Conservation (phyloP, 345 rosid genomes). For the Corchorus olitorius region DNA sequence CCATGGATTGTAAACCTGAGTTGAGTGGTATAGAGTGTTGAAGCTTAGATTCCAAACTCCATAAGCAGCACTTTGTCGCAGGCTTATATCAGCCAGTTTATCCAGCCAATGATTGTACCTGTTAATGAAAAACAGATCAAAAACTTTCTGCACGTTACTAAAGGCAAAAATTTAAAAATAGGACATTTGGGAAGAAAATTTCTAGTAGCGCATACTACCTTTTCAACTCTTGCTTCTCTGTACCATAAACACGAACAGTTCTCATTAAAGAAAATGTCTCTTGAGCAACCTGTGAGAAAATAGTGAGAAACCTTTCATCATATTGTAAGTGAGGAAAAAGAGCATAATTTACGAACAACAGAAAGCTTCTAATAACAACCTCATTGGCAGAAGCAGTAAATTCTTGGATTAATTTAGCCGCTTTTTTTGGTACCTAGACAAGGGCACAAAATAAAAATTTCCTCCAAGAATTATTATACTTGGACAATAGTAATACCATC, state of each 20-base stretch:
- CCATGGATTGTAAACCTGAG: constrained; percentile 56
- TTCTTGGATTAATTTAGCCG: constrained; percentile 86
- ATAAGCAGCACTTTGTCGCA: constrained; percentile 97
- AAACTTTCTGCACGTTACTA: constrained; percentile 1
- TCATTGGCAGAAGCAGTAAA: constrained; percentile 92
- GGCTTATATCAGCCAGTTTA: constrained; percentile 78
- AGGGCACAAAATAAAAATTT: constrained; percentile 17
- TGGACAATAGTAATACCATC: constrained; percentile 5
- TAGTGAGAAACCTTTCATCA: constrained; percentile 8
- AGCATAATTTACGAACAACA: constrained; percentile 22
- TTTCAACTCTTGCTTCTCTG: constrained; percentile 73
- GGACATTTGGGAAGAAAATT: constrained; percentile 2
- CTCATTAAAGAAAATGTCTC: constrained; percentile 97
- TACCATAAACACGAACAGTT: constrained; percentile 95
- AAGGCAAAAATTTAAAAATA: constrained; percentile 7
- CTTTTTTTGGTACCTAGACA: constrained; percentile 93
- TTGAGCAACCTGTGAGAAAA: constrained; percentile 75
- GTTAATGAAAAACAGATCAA: constrained; percentile 27
- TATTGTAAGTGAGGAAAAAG: constrained; percentile 5
- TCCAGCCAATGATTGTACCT: constrained; percentile 85
- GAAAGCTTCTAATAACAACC: constrained; percentile 41
- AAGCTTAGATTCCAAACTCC: constrained; percentile 92
- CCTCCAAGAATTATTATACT: constrained; percentile 8
- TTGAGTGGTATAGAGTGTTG: constrained; percentile 88
- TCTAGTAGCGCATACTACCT: constrained; percentile 46